A percentile compares a stretch with the other conserved stretches of the same genome.
Evolutionary conservation across 345 rosid species (phyloP).

Genomic region (Hibiscus mutabilis): DNA sequence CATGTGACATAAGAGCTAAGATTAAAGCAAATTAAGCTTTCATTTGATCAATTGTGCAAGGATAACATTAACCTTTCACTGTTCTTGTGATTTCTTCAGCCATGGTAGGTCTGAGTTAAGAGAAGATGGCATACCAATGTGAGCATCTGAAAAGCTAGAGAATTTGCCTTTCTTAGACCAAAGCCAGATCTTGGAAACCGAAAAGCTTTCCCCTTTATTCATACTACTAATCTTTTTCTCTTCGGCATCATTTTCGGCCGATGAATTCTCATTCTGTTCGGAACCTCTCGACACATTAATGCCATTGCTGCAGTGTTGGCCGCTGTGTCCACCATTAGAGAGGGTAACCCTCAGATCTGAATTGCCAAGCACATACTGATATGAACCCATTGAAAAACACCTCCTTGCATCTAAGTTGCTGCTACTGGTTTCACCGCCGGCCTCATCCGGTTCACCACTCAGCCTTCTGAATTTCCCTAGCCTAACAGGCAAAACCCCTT

Average conservation of each 20-base stretch:
- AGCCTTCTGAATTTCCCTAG: conserved; percentile 69
- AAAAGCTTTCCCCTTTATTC: conserved; percentile 74
- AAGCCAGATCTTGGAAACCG: conserved; percentile 85
- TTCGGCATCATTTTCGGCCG: conserved; percentile 30
- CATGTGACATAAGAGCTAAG: conserved; percentile 11
- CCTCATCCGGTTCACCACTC: conserved; percentile 29
- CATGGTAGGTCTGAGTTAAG: conserved; percentile 59
- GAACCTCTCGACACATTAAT: conserved; percentile 18
- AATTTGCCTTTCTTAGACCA: conserved; percentile 81
- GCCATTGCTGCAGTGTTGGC: conserved; percentile 10
- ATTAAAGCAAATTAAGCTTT: conserved; percentile 16
- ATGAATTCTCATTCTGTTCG: conserved; percentile 28
- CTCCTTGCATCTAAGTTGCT: conserved; percentile 77
- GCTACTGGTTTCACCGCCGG: conserved; percentile 74
- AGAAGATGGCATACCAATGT: conserved; percentile 45
- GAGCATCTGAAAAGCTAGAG: conserved; percentile 39
- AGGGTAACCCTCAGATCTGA: conserved; percentile 58
- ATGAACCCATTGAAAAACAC: conserved; percentile 86
- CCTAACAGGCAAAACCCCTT: conserved; percentile 65
- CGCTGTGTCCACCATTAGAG: conserved; percentile 16
- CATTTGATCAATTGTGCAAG: conserved; percentile 7
- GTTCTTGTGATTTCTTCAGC: conserved; percentile 44
- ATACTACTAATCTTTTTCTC: conserved; percentile 53
- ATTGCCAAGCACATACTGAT: conserved; percentile 65
- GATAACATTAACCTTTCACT: conserved; percentile 22